Evolutionary conservation across 345 rosid species (phyloP), one percentile per base, ranked within the genome.

Genomic region (Euphorbia lathyris): DNA sequence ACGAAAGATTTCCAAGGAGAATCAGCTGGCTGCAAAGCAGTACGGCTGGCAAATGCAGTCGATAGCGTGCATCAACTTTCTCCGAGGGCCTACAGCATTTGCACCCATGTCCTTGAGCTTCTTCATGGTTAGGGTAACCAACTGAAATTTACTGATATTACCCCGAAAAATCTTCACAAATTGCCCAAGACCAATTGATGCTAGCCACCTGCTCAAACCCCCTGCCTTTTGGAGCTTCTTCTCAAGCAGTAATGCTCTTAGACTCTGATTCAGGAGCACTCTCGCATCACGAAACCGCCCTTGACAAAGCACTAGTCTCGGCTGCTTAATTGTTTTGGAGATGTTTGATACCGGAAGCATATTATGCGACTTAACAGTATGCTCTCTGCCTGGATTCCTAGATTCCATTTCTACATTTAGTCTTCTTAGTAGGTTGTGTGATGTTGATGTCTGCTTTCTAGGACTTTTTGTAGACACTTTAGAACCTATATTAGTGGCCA

Each of bases 61-160:
- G n/a, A 92, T 90, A 3, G 97, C 97, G 64, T 95, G 99, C 81
- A 95, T 87, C 77, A 95, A 78, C 80, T 95, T 95, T 77, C 99
- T 87, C 78, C 97, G 85, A 0, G 97, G 97, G 6, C 97, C 97
- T 19, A 95, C 97, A 1, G 96, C 97, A 69, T 82, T 76, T 17
- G 90, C 93, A 67, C 99, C 99, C 99, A 95, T 95, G 42, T 92
- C 91, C 77, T 92, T 95, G 13, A 95, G 93, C 85, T 95, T 92
- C 83, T 88, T 82, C 99, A 92, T 95, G 50, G 87, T 90, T 69
- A 95, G 72, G 76, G 82, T 87, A 71, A 88, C 93, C 81, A 95
- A 68, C 77, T 88, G 92, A 80, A 86, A 90, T 72, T 92, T 86
- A 36, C 66, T 79, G 71, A 90, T 59, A 48, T 81, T 88, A 20